Percentiles rank a stretch among this genome's conserved stretches.
Conservation (phyloP, 495 filamentous ascomycete species). For the Xylaria sp. region DNA sequence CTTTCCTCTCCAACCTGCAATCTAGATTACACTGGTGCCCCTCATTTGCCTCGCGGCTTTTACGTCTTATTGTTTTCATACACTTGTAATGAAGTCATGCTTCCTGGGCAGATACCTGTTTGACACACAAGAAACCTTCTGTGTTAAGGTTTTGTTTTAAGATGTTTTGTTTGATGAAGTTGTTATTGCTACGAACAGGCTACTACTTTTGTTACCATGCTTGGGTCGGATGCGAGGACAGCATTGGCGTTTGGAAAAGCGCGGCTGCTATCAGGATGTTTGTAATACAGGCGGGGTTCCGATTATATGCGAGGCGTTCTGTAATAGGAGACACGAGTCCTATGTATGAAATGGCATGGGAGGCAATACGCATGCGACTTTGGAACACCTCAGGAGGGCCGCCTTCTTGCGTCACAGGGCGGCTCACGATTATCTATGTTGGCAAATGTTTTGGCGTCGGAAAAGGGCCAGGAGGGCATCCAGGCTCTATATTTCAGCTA, state of each 20-base stretch:
- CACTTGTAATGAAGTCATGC: slow-evolving; percentile 43
- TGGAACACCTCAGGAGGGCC: slow-evolving; percentile 2
- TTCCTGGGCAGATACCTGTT: slow-evolving; percentile 30
- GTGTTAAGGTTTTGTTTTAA: slow-evolving; percentile 18
- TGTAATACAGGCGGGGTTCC: not conserved
- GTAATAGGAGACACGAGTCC: slow-evolving; percentile 16
- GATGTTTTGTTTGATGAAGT: slow-evolving; percentile 10
- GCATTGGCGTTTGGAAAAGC: slow-evolving; percentile 26
- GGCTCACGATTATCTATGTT: slow-evolving; percentile 3
- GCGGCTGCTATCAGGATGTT: slow-evolving; percentile 4
- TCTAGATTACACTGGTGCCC: slow-evolving; percentile 36
- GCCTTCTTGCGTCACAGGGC: not conserved
- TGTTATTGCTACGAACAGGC: not conserved
- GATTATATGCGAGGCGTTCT: slow-evolving; percentile 19
- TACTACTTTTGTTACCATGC: not conserved
- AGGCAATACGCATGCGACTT: slow-evolving; percentile 15
- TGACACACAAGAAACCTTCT: slow-evolving; percentile 27
- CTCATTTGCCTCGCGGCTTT: slow-evolving; percentile 38
- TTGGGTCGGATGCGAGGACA: slow-evolving; percentile 1
- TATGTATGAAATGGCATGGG: slow-evolving; percentile 16
- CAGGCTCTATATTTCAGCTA: not conserved
- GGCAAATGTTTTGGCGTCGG: slow-evolving; percentile 23
- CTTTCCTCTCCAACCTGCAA: slow-evolving; percentile 17
- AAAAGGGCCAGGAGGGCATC: slow-evolving; percentile 5
- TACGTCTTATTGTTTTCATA: slow-evolving; percentile 31